Base-by-base conservation (phyloP, 495 filamentous ascomycete species). In the Xylaria scruposa region DNA sequence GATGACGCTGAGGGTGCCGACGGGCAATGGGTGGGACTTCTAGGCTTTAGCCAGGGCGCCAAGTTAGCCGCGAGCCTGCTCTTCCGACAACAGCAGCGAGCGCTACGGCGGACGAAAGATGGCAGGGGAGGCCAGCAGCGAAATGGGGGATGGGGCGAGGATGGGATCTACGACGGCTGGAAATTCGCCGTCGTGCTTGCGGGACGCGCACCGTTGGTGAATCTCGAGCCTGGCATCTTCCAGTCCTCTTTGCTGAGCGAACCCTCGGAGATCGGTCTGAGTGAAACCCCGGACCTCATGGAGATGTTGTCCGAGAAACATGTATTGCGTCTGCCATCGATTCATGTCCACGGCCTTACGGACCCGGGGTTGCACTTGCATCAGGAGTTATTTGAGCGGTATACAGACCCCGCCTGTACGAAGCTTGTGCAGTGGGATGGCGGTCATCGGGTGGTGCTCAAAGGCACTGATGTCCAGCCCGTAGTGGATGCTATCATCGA, bases 381-480 rank as follows among this genome's bases (percentile, higher is more conserved):
- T 71, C 75, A 83, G 69, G 78, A 82, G 71, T 75, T 91, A 74
- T 68, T 84, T 12, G 73, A 82, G 9, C 74, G 83, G 65, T 91
- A 87, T 76, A 88, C 84, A 75, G 82, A 87, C 33, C 59, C 75
- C 44, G 77, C 76, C 1, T 85, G 73, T 40, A 72, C 81, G 26
- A 81, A 72, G 72, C 36, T 91, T 70, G 74, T 90, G 19, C 88
- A 91, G 79, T 91, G 89, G 90, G 84, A 89, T 31, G 89, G 89
- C 1, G 83, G 79, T 21, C 89, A 92, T 77, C 77, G 90, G 51
- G 79, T 91, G 31, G 87, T 88, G 13, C 82, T 91, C 63, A 89
- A 89, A 82, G 78, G 74, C 36, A 73, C 74, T 61, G 88, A 90
- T 80, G 86, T 90, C 17, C 80, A 83, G 59, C 76, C 71, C 19